phyloP scores from a whole-genome alignment of 768 basidiomycete genomes.

The Polyporus arcularius region DNA sequence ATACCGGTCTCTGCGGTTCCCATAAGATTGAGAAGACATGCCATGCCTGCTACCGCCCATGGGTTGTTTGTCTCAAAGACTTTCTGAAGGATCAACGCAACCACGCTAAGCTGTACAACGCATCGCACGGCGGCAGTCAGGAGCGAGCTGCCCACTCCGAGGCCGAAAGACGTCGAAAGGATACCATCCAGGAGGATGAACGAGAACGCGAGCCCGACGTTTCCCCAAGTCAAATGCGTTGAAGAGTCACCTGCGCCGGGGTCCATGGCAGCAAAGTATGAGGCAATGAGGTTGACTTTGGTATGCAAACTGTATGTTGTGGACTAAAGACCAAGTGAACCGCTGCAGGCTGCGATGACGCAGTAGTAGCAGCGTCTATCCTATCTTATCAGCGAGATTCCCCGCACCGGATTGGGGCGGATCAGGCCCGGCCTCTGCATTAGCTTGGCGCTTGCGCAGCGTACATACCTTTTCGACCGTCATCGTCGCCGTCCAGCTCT shows the following conservation, averaged over 20 bases:
- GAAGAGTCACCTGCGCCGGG: constrained; percentile 13
- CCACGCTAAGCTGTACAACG: constrained; percentile 73
- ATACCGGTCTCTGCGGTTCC: constrained; percentile 78
- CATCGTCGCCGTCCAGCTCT: neutral
- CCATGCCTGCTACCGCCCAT: constrained; percentile 74
- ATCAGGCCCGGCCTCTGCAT: neutral
- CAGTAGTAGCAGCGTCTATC: neutral
- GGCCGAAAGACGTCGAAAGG: constrained; percentile 61
- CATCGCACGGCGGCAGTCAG: constrained; percentile 73
- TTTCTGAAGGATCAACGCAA: constrained; percentile 66
- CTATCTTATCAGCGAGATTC: neutral
- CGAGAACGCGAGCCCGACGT: constrained; percentile 71
- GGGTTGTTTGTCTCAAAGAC: constrained; percentile 78
- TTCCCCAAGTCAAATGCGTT: constrained; percentile 59
- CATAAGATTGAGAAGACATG: constrained; percentile 73
- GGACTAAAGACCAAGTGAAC: neutral
- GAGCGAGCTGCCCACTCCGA: constrained; percentile 71
- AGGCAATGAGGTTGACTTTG: neutral
- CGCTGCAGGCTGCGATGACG: neutral
- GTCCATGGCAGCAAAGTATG: constrained; percentile 19
- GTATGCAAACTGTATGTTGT: neutral
- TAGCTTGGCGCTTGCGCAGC: neutral
- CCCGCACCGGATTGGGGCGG: neutral
- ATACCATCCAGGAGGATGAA: constrained; percentile 76
- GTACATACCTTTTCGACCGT: neutral